Conservation (phyloP, 2,329 filamentous ascomycete genomes). For the Talaromyces atroroseus region DNA sequence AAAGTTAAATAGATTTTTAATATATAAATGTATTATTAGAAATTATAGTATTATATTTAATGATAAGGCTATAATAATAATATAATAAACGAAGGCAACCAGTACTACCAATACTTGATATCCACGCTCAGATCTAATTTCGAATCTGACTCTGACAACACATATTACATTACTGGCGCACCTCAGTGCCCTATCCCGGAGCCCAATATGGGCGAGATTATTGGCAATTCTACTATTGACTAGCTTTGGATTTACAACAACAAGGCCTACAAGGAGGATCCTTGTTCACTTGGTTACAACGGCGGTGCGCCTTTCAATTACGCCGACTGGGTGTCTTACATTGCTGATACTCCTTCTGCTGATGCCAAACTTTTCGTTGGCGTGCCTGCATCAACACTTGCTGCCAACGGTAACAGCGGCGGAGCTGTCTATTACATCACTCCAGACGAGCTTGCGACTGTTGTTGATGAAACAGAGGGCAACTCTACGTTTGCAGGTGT, state of each 20-base stretch:
- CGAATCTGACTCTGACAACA: slow-evolving; percentile 25
- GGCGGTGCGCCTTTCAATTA: slow-evolving; percentile 29
- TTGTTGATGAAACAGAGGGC: slow-evolving; percentile 41
- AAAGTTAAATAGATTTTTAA: too few species aligned
- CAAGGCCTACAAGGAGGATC: slow-evolving; percentile 26
- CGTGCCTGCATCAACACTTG: slow-evolving; percentile 35
- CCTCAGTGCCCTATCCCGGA: slow-evolving; percentile 50
- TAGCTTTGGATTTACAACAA: slow-evolving; percentile 55
- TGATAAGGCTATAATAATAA: too few species aligned
- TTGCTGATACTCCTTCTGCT: slow-evolving; percentile 34
- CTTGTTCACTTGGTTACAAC: slow-evolving; percentile 9
- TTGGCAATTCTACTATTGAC: slow-evolving; percentile 44
- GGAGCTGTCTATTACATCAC: slow-evolving; percentile 40
- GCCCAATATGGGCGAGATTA: slow-evolving; percentile 40
- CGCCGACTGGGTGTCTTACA: slow-evolving; percentile 39
- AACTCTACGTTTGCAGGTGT: slow-evolving; percentile 50
- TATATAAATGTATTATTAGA: too few species aligned
- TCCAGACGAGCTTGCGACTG: slow-evolving; percentile 39
- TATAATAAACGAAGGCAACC: slow-evolving; percentile 29
- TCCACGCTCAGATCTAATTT: slow-evolving; percentile 42
- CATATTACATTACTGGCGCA: slow-evolving; percentile 49
- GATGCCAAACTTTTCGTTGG: slow-evolving; percentile 52
- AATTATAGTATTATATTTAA: too few species aligned
- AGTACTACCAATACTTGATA: slow-evolving; percentile 40
- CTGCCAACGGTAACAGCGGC: slow-evolving; percentile 14